phyloP scores from a whole-genome alignment of 345 rosid species.

The Anastatica hierochuntica region DNA sequence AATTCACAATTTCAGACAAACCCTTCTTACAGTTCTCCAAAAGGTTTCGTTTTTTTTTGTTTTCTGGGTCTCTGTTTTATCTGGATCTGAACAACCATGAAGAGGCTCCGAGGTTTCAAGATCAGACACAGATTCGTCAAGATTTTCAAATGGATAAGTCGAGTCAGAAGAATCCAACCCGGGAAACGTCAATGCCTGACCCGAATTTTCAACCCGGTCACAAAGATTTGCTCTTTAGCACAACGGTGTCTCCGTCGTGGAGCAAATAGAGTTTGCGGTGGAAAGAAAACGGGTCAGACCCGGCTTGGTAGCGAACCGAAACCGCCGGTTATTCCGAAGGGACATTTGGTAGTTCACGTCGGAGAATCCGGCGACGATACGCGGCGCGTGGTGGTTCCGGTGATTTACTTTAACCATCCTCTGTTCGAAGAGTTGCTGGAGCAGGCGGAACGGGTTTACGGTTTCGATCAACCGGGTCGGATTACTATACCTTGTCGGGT shows the following conservation, averaged over 20 bases:
- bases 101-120: conserved; percentile 40
- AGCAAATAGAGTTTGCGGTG: conserved; percentile 25
- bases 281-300: conserved; percentile 23
- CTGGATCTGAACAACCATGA: conserved; percentile 31
- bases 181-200: background rate
- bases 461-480: conserved; percentile 66
- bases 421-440: conserved; percentile 62
- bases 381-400: conserved; percentile 55
- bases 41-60: too few relatives aligned
- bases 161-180: conserved; percentile 26
- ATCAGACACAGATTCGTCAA: conserved; percentile 38
- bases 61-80: too few relatives aligned
- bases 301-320: conserved; percentile 33
- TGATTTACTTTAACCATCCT: conserved; percentile 76
- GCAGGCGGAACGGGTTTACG: conserved; percentile 66
- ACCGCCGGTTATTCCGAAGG: conserved; percentile 44
- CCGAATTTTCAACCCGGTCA: conserved; percentile 20
- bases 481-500: conserved; percentile 66
- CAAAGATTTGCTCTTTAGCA: conserved; percentile 32
- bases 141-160: conserved; percentile 38
- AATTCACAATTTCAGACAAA: background rate
- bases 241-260: conserved; percentile 32
- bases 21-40: background rate
- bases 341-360: conserved; percentile 69
- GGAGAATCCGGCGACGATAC: conserved; percentile 43